These are phyloP conservation scores for Pistacia vera DNA, from an alignment of 345 rosid genomes.

Conservation along the genomic window DNA sequence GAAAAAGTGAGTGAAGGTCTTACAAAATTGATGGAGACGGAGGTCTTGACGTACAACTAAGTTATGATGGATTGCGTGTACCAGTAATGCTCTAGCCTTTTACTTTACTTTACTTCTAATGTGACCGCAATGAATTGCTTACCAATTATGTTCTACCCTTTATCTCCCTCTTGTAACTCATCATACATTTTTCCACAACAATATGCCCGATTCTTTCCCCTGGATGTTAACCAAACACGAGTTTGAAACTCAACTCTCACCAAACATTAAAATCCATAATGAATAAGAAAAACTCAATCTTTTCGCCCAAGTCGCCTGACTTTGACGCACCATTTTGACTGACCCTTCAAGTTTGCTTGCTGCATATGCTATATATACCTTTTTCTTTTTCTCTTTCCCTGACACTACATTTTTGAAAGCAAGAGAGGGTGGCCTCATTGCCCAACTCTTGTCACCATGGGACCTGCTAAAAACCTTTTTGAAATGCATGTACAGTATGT, in stretches of 20 bases:
- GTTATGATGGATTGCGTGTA: conserved; percentile 84
- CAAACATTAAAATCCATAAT: no score
- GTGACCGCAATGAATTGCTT: background rate
- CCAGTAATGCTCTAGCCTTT: conserved; percentile 57
- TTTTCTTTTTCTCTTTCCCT: background rate
- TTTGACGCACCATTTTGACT: no score
- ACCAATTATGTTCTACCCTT: background rate
- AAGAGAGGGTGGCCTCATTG: background rate
- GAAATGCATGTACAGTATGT: background rate
- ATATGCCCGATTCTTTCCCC: background rate
- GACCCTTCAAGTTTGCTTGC: no score
- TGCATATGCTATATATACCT: background rate
- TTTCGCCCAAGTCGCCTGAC: no score
- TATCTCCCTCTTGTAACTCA: background rate
- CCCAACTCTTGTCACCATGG: background rate
- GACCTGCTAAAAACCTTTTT: conserved; percentile 8
- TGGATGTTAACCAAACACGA: background rate
- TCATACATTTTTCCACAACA: background rate
- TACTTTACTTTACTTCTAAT: background rate
- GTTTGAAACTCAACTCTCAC: no score
- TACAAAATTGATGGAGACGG: conserved; percentile 54
- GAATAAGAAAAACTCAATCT: no score
- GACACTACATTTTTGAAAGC: background rate
- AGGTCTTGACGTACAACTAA: conserved; percentile 73
- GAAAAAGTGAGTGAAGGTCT: conserved; percentile 67